Conservation (phyloP, 768 basidiomycete species). For the Termitomyces sp. region DNA sequence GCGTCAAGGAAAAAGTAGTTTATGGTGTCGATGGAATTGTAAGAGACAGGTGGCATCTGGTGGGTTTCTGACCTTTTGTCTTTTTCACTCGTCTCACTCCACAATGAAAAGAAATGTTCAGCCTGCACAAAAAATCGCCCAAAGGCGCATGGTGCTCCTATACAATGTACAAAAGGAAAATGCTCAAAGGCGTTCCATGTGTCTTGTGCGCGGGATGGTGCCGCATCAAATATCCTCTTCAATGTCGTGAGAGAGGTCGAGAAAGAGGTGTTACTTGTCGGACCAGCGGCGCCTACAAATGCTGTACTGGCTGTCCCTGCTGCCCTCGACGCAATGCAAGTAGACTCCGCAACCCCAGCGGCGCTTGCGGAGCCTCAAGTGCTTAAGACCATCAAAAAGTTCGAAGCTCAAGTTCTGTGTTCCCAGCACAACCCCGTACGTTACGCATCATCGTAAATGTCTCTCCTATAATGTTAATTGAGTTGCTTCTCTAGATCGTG, state of each 20-base stretch:
- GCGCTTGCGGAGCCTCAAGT: slow-evolving; percentile 23
- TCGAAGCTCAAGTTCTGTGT: slow-evolving; percentile 74
- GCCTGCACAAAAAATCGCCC: slow-evolving; percentile 66
- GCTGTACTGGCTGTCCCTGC: not conserved
- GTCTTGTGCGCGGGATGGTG: slow-evolving; percentile 71
- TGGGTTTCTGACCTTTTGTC: slow-evolving; percentile 30
- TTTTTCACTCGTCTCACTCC: not conserved
- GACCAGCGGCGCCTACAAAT: slow-evolving; percentile 22
- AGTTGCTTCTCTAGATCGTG: slow-evolving; percentile 44
- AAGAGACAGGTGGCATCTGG: slow-evolving; percentile 90
- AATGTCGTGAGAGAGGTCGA: slow-evolving; percentile 63
- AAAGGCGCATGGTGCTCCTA: slow-evolving; percentile 72
- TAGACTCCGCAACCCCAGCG: slow-evolving; percentile 17
- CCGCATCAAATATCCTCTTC: slow-evolving; percentile 50
- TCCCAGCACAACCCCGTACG: slow-evolving; percentile 88
- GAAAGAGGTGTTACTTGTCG: slow-evolving; percentile 73
- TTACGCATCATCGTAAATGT: slow-evolving; percentile 10
- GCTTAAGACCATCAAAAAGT: slow-evolving; percentile 68
- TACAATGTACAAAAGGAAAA: slow-evolving; percentile 94
- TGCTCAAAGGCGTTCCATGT: slow-evolving; percentile 93
- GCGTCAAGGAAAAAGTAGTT: slow-evolving; percentile 48
- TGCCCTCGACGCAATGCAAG: slow-evolving; percentile 23
- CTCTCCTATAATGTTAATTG: not conserved
- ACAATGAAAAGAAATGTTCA: slow-evolving; percentile 71
- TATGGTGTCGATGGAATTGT: slow-evolving; percentile 87